Evolutionary conservation across 2,329 filamentous ascomycete genomes (phyloP).

Genomic region (Neonectria neomacrospora): DNA sequence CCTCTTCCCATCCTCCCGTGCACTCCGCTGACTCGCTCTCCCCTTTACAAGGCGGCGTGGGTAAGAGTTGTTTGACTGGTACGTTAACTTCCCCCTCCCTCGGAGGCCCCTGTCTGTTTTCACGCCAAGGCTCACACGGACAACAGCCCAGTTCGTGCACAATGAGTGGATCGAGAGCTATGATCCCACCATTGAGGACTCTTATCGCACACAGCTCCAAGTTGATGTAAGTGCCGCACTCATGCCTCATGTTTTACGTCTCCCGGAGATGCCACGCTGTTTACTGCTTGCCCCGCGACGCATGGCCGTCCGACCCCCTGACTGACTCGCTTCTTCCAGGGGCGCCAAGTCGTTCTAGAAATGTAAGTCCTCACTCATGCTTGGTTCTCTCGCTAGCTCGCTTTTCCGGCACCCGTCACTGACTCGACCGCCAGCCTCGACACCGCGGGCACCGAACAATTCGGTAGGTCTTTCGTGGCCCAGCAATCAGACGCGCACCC

Average conservation of each 20-base stretch:
- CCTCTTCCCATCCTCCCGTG: constrained; percentile 24
- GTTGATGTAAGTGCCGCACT: constrained; percentile 77
- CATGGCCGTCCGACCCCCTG: constrained; percentile 17
- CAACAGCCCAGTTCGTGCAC: constrained; percentile 88
- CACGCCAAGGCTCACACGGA: constrained; percentile 34
- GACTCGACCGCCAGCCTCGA: constrained; percentile 70
- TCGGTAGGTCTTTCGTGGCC: constrained; percentile 70
- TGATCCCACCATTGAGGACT: constrained; percentile 82
- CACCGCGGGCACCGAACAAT: constrained; percentile 91
- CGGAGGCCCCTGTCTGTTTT: constrained; percentile 28
- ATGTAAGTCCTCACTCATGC: constrained; percentile 68
- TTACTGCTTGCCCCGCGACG: constrained; percentile 14
- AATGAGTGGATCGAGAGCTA: constrained; percentile 94
- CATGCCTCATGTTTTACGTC: neutral
- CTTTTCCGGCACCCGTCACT: constrained; percentile 27
- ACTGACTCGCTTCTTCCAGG: constrained; percentile 62
- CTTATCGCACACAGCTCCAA: constrained; percentile 78
- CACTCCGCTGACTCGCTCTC: constrained; percentile 46
- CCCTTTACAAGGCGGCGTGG: constrained; percentile 76
- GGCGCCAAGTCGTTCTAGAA: constrained; percentile 87
- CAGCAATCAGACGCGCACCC: constrained; percentile 27
- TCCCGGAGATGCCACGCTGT: constrained; percentile 5
- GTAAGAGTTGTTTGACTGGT: constrained; percentile 94
- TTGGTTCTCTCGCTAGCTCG: constrained; percentile 32
- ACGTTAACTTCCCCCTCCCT: constrained; percentile 47